Base-by-base conservation (phyloP, 768 basidiomycete genomes). In the Galerina sulciceps region DNA sequence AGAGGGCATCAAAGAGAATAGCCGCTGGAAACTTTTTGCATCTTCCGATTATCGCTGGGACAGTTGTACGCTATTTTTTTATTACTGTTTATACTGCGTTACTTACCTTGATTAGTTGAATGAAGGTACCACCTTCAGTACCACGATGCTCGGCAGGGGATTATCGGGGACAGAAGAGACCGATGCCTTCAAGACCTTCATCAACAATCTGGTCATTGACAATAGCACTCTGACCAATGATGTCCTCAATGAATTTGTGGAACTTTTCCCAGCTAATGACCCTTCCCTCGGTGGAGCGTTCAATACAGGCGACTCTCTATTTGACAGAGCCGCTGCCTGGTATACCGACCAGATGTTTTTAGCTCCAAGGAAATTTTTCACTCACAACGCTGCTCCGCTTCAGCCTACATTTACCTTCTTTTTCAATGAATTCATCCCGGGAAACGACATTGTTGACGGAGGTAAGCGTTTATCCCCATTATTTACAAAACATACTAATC, bases 341-440 rank as follows among this genome's bases (percentile, higher is more conserved):
- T 88, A 87, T 61, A 82, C 82, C 1, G 84, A 83, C 59, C 71
- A 76, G 52, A 86, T 85, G 82, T 88, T 77, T 66, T 71, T 86
- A 34, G 75, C 79, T 0, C 76, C 83, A 0, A 65, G 85, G 31
- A 71, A 85, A 38, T 71, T 81, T 43, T 82, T 86, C 53, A 81
- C 84, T 57, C 71, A 80, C 18, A 73, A 79, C 41, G 85, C 79
- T 0, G 76, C 85, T 2, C 59, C 74, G 0, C 59, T 74, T 22
- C 83, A 84, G 60, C 77, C 79, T 0, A 76, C 81, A 63, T 87
- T 79, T 68, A 81, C 71, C 0, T 87, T 87, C 53, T 77, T 79
- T 61, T 86, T 87, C 63, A 73, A 69, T n/a, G n/a, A 87, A 66
- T 82, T 85, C 36, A 80, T 87, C 51, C 85, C 84, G 0, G 86